phyloP scores from a whole-genome alignment of 1,139 yeast species.

The Debaryomyces sp. region DNA sequence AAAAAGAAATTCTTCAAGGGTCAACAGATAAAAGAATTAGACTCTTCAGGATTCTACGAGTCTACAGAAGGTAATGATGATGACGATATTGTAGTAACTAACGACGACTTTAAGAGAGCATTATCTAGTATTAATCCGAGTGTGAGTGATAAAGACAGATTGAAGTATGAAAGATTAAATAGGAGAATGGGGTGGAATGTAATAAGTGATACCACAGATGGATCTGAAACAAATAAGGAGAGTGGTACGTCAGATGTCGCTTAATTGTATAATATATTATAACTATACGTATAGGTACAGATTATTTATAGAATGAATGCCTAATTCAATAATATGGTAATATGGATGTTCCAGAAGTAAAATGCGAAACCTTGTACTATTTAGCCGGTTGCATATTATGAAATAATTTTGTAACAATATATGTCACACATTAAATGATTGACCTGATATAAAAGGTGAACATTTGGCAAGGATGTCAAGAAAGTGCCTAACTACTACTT shows the following conservation, averaged over 20 bases:
- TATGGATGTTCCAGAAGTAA: background rate
- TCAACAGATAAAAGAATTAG: conserved; percentile 52
- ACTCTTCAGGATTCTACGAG: conserved; percentile 44
- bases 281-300: background rate
- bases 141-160: conserved; percentile 84
- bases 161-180: conserved; percentile 68
- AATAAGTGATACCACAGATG: conserved; percentile 22
- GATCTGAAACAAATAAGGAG: conserved; percentile 7
- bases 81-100: conserved; percentile 55
- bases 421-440: background rate
- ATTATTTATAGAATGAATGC: conserved; percentile 1
- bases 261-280: background rate
- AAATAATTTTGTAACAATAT: conserved; percentile 1
- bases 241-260: background rate
- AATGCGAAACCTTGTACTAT: background rate
- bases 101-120: conserved; percentile 71
- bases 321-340: background rate
- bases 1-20: conserved; percentile 64
- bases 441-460: background rate
- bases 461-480: background rate
- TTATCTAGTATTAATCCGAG: conserved; percentile 81
- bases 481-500: background rate
- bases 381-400: conserved; percentile 1
- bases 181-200: conserved; percentile 62
- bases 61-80: conserved; percentile 31